These are phyloP conservation scores for Solanum appendiculatum DNA, from an alignment of 257 asterid genomes.

Conservation along the genomic window DNA sequence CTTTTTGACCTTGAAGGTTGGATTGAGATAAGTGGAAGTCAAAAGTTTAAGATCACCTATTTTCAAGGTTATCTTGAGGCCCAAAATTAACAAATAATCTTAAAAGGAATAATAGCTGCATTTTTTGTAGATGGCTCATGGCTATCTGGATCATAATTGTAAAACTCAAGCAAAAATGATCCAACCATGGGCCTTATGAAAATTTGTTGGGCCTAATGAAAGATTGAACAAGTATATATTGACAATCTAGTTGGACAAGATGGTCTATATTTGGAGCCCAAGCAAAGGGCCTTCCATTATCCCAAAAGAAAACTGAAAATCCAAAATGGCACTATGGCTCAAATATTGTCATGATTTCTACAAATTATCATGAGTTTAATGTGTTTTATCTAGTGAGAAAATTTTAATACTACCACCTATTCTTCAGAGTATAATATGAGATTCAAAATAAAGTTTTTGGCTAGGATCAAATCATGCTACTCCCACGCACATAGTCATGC, in stretches of 20 bases:
- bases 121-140: not conserved
- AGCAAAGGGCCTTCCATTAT: no score
- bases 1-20: not conserved
- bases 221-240: not conserved
- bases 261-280: no score
- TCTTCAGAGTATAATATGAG: not conserved
- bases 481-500: not conserved
- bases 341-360: not conserved
- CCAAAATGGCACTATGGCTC: no score
- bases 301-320: no score
- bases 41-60: not conserved
- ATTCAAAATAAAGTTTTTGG: not conserved
- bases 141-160: not conserved
- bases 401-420: not conserved
- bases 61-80: not conserved
- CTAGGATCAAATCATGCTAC: not conserved
- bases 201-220: not conserved
- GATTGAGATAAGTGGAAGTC: not conserved
- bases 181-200: not conserved
- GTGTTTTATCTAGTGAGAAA: not conserved
- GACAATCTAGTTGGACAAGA: no score
- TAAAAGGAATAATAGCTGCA: not conserved
- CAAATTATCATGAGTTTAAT: not conserved
- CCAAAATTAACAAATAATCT: not conserved
- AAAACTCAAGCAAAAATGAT: not conserved